Conservation (phyloP, 164 flowering plant genomes). For the Berberis vulgaris region DNA sequence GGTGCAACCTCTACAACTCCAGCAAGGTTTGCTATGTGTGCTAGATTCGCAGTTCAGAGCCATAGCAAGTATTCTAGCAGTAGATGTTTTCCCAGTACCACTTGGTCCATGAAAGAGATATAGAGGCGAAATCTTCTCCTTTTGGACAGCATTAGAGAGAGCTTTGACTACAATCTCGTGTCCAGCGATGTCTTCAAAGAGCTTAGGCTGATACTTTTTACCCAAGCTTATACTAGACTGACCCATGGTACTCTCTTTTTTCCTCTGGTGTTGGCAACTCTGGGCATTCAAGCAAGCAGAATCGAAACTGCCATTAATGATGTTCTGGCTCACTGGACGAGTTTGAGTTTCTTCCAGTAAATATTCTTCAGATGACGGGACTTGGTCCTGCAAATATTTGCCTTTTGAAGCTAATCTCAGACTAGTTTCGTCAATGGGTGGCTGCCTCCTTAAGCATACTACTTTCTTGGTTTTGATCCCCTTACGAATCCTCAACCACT, state of each 20-base stretch:
- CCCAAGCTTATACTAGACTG: conserved; percentile 12
- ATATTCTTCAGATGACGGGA: conserved; percentile 11
- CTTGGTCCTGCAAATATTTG: conserved; percentile 1
- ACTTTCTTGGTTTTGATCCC: conserved; percentile 10
- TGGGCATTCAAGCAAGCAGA: conserved; percentile 3
- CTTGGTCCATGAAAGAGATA: conserved; percentile 37
- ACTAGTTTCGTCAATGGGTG: not conserved
- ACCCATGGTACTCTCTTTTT: not conserved
- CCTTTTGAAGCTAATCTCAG: conserved; percentile 5
- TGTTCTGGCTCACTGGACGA: conserved; percentile 5
- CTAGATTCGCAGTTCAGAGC: conserved; percentile 30
- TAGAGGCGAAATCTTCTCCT: conserved; percentile 19
- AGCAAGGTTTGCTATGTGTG: conserved; percentile 23
- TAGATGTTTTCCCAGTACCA: conserved; percentile 39
- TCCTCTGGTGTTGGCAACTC: conserved; percentile 5
- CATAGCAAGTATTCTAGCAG: conserved; percentile 28
- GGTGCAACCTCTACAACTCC: conserved; percentile 32
- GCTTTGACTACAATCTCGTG: conserved; percentile 23
- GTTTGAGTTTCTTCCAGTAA: not conserved
- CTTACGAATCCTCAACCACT: conserved; percentile 13
- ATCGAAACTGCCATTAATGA: conserved; percentile 1
- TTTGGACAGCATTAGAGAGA: conserved; percentile 21
- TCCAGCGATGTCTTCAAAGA: conserved; percentile 24
- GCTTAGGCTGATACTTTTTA: conserved; percentile 24
- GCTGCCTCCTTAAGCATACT: conserved; percentile 4